phyloP scores from a whole-genome alignment of 1,284 basidiomycete species.

The Cutaneotrichosporon sp. region DNA sequence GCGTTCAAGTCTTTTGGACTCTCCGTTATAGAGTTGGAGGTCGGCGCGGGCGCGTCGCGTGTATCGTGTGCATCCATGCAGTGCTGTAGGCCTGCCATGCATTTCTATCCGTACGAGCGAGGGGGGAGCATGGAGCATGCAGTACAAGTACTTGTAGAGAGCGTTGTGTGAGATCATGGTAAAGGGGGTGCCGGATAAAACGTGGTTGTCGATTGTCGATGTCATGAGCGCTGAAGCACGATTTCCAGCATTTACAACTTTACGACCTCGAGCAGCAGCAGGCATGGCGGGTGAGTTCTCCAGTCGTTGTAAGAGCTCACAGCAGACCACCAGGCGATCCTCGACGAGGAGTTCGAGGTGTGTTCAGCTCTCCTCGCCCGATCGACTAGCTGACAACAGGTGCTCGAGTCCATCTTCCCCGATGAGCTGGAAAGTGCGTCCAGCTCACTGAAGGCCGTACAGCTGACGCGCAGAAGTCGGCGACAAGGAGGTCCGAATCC shows the following conservation, averaged over 20 bases:
- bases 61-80: slow-evolving; percentile 3
- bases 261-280: background rate
- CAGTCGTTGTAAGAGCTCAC: too few relatives aligned
- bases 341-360: slow-evolving; percentile 83
- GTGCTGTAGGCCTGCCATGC: background rate
- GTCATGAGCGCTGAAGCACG: background rate
- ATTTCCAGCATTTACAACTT: background rate
- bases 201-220: background rate
- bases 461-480: slow-evolving; percentile 69
- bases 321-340: slow-evolving; percentile 49
- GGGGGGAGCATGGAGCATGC: too few relatives aligned
- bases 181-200: background rate
- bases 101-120: too few relatives aligned
- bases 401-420: slow-evolving; percentile 92
- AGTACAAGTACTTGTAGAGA: background rate
- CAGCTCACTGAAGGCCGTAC: too few relatives aligned
- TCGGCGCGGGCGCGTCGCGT: background rate
- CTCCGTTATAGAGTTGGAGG: background rate
- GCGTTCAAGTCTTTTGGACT: too few relatives aligned
- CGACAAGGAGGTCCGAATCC: slow-evolving; percentile 73
- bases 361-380: slow-evolving; percentile 18
- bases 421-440: slow-evolving; percentile 85
- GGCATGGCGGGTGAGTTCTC: slow-evolving; percentile 7
- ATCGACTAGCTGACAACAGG: slow-evolving; percentile 52
- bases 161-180: background rate